Evolutionary conservation across 2,329 filamentous ascomycete species (phyloP).

Genomic region (Stagonosporopsis chrysanthemi): DNA sequence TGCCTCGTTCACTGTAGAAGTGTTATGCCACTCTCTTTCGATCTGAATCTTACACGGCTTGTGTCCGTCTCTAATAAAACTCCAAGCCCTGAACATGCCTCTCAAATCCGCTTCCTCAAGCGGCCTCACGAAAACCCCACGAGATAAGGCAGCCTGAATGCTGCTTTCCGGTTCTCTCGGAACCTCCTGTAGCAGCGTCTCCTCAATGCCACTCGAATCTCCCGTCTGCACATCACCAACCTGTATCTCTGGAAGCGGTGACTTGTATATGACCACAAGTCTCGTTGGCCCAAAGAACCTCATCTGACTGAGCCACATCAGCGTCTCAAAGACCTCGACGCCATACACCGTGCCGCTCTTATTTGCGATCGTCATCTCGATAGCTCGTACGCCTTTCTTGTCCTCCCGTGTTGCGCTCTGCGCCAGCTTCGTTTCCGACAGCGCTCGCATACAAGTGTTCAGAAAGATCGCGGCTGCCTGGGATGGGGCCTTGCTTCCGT

Average conservation of each 20-base stretch:
- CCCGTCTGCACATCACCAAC: not conserved
- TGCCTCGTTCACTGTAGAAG: too few relatives aligned
- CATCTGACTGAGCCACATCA: slow-evolving; percentile 1
- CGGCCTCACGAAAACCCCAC: slow-evolving; percentile 15
- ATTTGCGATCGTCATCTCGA: slow-evolving; percentile 18
- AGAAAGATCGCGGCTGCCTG: slow-evolving; percentile 1
- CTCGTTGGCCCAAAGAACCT: slow-evolving; percentile 1
- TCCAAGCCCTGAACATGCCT: slow-evolving; percentile 18
- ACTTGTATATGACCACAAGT: slow-evolving; percentile 18
- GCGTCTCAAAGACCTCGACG: not conserved
- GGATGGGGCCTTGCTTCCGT: not conserved
- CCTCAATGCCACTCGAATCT: not conserved
- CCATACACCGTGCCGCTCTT: slow-evolving; percentile 8
- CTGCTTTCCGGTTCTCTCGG: not conserved
- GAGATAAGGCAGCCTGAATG: not conserved
- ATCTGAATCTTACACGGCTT: too few relatives aligned
- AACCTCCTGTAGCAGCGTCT: not conserved
- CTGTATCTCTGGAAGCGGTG: slow-evolving; percentile 4
- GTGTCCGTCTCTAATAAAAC: slow-evolving; percentile 4
- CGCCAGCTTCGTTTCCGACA: not conserved
- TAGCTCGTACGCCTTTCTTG: slow-evolving; percentile 4
- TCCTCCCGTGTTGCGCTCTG: slow-evolving; percentile 8
- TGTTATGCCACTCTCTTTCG: too few relatives aligned
- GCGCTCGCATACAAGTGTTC: not conserved
- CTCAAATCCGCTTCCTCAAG: slow-evolving; percentile 15